phyloP scores from a whole-genome alignment of 1,284 basidiomycete genomes.

The Ceratobasidium theobromae region DNA sequence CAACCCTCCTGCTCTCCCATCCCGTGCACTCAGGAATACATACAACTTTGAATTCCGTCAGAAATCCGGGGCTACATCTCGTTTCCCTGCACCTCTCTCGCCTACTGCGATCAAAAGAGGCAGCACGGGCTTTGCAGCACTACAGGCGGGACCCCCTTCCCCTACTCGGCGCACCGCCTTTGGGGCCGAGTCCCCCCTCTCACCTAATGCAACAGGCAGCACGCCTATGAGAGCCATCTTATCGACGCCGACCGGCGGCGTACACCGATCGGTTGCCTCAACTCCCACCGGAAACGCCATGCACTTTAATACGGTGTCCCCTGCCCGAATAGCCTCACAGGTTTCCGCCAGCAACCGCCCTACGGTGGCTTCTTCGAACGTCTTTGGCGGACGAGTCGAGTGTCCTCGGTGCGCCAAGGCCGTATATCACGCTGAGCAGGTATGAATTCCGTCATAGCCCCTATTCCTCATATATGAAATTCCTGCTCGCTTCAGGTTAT shows the following conservation, averaged over 20 bases:
- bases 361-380: constrained; percentile 24
- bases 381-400: constrained; percentile 32
- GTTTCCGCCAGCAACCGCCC: constrained; percentile 30
- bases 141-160: constrained; percentile 20
- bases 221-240: background rate
- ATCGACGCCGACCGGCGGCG: background rate
- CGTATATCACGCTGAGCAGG: constrained; percentile 38
- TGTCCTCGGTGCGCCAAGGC: constrained; percentile 37
- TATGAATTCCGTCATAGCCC: constrained; percentile 8
- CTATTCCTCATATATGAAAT: background rate
- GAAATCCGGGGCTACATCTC: background rate
- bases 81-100: constrained; percentile 27
- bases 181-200: constrained; percentile 1
- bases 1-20: background rate
- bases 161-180: constrained; percentile 6
- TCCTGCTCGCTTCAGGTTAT: constrained; percentile 59
- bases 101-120: constrained; percentile 22
- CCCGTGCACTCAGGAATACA: constrained; percentile 14
- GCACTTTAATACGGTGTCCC: background rate
- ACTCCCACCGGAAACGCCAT: background rate
- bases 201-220: background rate
- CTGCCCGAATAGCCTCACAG: constrained; percentile 9
- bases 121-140: constrained; percentile 19
- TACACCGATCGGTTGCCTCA: background rate
- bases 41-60: constrained; percentile 20